These are phyloP conservation scores for Trichoderma cornu-damae DNA, from an alignment of 2,329 filamentous ascomycete genomes.

Conservation along the genomic window DNA sequence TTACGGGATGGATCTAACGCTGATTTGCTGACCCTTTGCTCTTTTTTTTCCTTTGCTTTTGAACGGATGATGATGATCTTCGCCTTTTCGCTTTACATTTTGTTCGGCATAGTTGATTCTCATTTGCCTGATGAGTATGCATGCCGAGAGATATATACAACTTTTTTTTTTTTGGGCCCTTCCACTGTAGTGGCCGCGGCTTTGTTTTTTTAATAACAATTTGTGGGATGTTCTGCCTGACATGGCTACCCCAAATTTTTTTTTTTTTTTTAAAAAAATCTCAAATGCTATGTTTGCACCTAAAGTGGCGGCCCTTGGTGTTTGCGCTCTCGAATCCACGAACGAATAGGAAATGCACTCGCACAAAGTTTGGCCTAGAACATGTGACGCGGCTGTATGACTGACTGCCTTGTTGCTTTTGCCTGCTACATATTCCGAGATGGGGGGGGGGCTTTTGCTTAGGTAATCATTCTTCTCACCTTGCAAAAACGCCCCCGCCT, in stretches of 20 bases:
- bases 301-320: too few relatives aligned
- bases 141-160: constrained; percentile 4
- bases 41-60: background rate
- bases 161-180: background rate
- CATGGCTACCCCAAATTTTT: too few relatives aligned
- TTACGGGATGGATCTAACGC: constrained; percentile 17
- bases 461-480: background rate
- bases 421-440: too few relatives aligned
- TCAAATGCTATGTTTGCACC: too few relatives aligned
- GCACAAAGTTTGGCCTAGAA: too few relatives aligned
- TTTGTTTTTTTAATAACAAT: too few relatives aligned
- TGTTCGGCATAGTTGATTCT: background rate
- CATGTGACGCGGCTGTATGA: too few relatives aligned
- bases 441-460: background rate
- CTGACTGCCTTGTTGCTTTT: too few relatives aligned
- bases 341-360: too few relatives aligned
- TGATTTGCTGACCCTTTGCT: constrained; percentile 13
- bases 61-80: background rate
- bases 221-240: background rate
- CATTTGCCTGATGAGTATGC: background rate
- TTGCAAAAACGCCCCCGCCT: background rate
- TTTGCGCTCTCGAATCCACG: background rate
- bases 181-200: background rate
- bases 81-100: background rate
- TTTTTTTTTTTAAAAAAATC: too few relatives aligned